These are phyloP conservation scores for Diplodia seriata DNA, from an alignment of 2,329 filamentous ascomycete species.

Conservation along the genomic window DNA sequence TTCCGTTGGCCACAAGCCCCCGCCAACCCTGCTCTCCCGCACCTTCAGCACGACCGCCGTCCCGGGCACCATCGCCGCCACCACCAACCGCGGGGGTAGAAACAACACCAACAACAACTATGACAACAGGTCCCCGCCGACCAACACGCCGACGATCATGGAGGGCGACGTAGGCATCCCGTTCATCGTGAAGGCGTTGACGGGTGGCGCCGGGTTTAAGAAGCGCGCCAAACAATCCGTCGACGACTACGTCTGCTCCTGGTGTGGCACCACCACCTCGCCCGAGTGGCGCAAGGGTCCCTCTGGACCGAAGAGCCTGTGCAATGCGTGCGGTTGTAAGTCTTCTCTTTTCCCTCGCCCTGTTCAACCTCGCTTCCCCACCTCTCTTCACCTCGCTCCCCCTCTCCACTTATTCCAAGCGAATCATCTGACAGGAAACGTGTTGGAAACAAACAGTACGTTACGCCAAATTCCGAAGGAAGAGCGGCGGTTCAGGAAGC, in stretches of 20 bases:
- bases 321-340: slow-evolving; percentile 32
- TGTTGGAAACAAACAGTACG: not conserved
- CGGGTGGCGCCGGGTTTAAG: slow-evolving; percentile 5
- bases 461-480: slow-evolving; percentile 23
- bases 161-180: slow-evolving; percentile 16
- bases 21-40: not conserved
- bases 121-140: not conserved
- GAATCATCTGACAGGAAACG: not conserved
- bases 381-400: not conserved
- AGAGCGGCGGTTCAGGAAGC: not conserved
- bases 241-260: slow-evolving; percentile 26
- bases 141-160: not conserved
- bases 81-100: not conserved
- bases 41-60: slow-evolving; percentile 1
- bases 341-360: not conserved
- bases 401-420: not conserved
- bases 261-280: slow-evolving; percentile 17
- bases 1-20: not conserved
- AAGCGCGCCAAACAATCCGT: slow-evolving; percentile 6
- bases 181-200: slow-evolving; percentile 14
- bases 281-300: slow-evolving; percentile 31
- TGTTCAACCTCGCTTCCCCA: not conserved
- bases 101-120: not conserved
- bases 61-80: not conserved
- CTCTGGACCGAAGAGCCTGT: slow-evolving; percentile 19